phyloP scores from a whole-genome alignment of 805 yeast species.

The Hanseniaspora mollemarum region DNA sequence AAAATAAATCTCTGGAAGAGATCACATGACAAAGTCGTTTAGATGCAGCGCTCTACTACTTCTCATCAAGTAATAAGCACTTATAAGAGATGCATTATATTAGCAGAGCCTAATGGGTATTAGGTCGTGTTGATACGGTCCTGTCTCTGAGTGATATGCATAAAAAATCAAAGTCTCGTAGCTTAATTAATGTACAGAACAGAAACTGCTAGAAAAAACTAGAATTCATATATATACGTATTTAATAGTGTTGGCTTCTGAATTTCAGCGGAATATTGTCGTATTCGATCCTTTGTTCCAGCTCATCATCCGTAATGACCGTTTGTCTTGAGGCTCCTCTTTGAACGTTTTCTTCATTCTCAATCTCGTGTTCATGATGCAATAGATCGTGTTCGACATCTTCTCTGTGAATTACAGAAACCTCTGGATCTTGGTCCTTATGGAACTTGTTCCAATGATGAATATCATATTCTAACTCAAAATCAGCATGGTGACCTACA shows the following conservation, averaged over 20 bases:
- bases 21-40: no score
- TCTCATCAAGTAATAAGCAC: no score
- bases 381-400: conserved; percentile 78
- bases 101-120: no score
- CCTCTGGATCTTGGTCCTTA: conserved; percentile 69
- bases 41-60: no score
- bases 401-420: conserved; percentile 67
- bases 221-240: background rate
- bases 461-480: conserved; percentile 83
- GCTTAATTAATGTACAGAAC: no score
- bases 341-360: conserved; percentile 36
- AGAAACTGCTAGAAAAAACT: no score
- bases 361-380: conserved; percentile 78
- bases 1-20: no score
- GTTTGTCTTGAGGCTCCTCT: conserved; percentile 30
- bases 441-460: conserved; percentile 88
- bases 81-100: no score
- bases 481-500: conserved; percentile 88
- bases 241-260: conserved; percentile 20
- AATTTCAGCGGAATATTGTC: conserved; percentile 34
- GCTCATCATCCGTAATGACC: conserved; percentile 32
- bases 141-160: no score
- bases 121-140: no score
- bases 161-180: no score
- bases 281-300: conserved; percentile 31